phyloP scores from a whole-genome alignment of 108 stramenopile genomes.

The Mediolabrus comicus region DNA sequence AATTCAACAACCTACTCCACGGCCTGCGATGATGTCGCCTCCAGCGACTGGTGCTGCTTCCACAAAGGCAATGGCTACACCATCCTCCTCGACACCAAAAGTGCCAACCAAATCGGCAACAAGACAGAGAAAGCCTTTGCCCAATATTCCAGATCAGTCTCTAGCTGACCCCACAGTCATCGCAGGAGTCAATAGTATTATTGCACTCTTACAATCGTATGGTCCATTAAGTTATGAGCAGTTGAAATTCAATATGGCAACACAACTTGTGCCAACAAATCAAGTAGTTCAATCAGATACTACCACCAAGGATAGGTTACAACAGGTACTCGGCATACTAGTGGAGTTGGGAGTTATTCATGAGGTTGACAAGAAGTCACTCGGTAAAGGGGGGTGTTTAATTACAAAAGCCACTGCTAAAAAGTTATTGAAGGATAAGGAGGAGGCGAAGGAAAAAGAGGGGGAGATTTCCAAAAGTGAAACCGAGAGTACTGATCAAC shows the following conservation, averaged over 20 bases:
- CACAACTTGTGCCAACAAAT: constrained; percentile 23
- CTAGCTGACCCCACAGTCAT: constrained; percentile 11
- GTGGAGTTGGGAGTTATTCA: constrained; percentile 34
- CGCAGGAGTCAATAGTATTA: constrained; percentile 19
- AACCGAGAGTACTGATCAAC: background rate
- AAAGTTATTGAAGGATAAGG: background rate
- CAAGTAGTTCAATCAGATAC: background rate
- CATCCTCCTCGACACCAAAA: background rate
- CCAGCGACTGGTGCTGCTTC: background rate
- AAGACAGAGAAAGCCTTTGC: background rate
- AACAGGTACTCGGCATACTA: constrained; percentile 21
- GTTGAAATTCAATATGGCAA: constrained; percentile 30
- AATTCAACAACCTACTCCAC: background rate
- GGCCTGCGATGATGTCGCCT: background rate
- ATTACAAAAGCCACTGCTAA: background rate
- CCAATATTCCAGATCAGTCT: background rate
- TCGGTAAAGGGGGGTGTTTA: background rate
- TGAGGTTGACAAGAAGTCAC: constrained; percentile 11
- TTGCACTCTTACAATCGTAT: constrained; percentile 22
- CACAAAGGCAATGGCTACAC: background rate
- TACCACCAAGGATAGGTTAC: constrained; percentile 6
- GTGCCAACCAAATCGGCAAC: background rate
- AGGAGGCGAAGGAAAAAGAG: background rate
- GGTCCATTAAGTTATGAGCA: constrained; percentile 34
- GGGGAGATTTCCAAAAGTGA: background rate